phyloP scores from a whole-genome alignment of 208 protist species.

The Strigomonas culicis region DNA sequence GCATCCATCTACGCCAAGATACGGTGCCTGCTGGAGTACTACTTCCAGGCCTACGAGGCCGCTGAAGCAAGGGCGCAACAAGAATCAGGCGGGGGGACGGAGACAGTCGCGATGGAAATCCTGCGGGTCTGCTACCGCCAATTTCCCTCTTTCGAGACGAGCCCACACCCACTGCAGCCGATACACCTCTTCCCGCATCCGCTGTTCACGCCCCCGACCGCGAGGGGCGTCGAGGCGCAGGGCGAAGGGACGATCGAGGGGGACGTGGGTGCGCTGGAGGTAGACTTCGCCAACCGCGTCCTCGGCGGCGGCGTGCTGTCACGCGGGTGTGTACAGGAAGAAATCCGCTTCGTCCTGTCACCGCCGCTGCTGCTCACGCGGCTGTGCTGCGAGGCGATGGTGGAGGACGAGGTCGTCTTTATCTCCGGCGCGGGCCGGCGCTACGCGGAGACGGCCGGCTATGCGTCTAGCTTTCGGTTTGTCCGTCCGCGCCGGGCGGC shows the following conservation, averaged over 20 bases:
- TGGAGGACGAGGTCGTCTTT: conserved; percentile 63
- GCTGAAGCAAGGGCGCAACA: conserved; percentile 10
- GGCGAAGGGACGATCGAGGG: conserved; percentile 60
- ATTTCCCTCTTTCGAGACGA: conserved; percentile 41
- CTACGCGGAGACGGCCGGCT: conserved; percentile 66
- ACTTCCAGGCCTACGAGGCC: conserved; percentile 24
- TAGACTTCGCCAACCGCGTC: conserved; percentile 88
- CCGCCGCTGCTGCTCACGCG: conserved; percentile 76
- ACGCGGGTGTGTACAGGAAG: conserved; percentile 88
- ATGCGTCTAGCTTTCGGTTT: conserved; percentile 63
- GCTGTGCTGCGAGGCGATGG: conserved; percentile 62
- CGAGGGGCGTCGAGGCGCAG: too few species aligned
- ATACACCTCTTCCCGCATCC: conserved; percentile 19
- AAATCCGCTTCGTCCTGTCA: conserved; percentile 82
- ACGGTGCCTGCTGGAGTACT: conserved; percentile 56
- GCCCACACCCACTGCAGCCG: conserved; percentile 19
- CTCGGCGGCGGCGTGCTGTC: conserved; percentile 81
- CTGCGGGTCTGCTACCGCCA: conserved; percentile 24
- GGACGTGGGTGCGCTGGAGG: conserved; percentile 40
- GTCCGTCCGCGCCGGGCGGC: not conserved
- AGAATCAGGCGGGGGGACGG: too few species aligned
- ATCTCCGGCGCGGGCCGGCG: conserved; percentile 51
- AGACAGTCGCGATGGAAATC: conserved; percentile 28
- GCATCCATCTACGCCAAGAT: conserved; percentile 44
- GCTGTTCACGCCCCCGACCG: too few species aligned